phyloP scores from a whole-genome alignment of 495 filamentous ascomycete species.

The Tuber magnatum region DNA sequence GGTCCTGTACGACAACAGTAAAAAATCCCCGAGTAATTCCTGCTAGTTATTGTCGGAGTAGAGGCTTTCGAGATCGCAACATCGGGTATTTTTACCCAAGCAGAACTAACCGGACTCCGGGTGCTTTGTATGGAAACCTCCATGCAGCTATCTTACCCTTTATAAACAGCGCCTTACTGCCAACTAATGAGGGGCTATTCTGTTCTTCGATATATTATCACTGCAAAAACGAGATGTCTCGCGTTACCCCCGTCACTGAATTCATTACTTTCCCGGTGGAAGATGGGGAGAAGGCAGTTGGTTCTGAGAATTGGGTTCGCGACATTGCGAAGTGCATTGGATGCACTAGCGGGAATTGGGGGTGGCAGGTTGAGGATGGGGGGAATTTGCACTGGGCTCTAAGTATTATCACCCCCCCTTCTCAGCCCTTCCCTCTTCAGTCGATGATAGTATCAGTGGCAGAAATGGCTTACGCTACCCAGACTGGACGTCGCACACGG shows the following conservation, averaged over 20 bases:
- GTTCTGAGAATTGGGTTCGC: slow-evolving; percentile 16
- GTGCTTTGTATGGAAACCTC: background rate
- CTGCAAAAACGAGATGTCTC: background rate
- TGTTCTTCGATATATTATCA: background rate
- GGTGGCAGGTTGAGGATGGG: slow-evolving; percentile 29
- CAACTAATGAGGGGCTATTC: background rate
- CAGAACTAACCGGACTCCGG: background rate
- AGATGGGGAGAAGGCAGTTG: slow-evolving; percentile 14
- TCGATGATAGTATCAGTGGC: background rate
- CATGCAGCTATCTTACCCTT: background rate
- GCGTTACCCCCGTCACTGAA: slow-evolving; percentile 16
- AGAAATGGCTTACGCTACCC: background rate
- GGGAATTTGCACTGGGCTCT: slow-evolving; percentile 24
- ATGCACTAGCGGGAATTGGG: slow-evolving; percentile 12
- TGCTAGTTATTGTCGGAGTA: background rate
- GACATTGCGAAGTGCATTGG: slow-evolving; percentile 2
- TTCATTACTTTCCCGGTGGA: slow-evolving; percentile 18
- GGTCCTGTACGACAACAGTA: background rate
- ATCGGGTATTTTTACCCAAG: background rate
- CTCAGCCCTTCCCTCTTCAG: background rate
- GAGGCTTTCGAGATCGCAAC: background rate
- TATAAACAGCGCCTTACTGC: background rate
- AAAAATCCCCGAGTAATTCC: background rate
- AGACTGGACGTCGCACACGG: background rate
- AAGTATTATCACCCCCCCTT: slow-evolving; percentile 9